Conservation (phyloP, 305 asterid genomes). For the Solanum hybrid region DNA sequence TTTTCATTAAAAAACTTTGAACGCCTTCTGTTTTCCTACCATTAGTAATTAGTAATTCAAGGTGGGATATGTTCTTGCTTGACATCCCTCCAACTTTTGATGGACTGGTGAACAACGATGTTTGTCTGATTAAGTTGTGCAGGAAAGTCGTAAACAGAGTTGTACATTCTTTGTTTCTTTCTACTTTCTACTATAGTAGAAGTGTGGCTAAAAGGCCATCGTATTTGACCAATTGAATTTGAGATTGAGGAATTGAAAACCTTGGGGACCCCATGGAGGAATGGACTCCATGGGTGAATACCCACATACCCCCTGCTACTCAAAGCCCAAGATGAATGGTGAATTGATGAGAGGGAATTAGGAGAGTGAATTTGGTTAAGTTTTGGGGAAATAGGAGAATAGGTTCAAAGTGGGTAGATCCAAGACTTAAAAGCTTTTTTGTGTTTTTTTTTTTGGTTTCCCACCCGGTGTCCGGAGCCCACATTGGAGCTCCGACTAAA, state of each 20-base stretch:
- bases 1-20: not conserved
- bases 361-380: not conserved
- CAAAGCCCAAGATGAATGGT: not conserved
- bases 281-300: not conserved
- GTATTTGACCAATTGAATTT: not conserved
- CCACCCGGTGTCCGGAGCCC: too few relatives aligned
- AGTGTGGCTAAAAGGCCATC: not conserved
- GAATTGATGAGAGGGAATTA: not conserved
- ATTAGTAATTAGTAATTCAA: not conserved
- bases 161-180: not conserved
- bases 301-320: not conserved
- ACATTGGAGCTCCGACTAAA: too few relatives aligned
- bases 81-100: not conserved
- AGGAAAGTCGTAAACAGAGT: not conserved
- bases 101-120: not conserved
- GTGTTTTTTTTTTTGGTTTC: too few relatives aligned
- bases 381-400: not conserved
- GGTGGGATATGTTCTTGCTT: not conserved
- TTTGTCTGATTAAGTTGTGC: not conserved
- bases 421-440: too few relatives aligned
- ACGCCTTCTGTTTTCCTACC: not conserved
- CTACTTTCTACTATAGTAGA: not conserved
- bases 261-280: not conserved
- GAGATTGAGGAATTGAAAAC: not conserved
- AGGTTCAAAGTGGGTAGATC: not conserved